Evolutionary conservation across 2,329 filamentous ascomycete species (phyloP).

Genomic region (Lecanicillium sp.): DNA sequence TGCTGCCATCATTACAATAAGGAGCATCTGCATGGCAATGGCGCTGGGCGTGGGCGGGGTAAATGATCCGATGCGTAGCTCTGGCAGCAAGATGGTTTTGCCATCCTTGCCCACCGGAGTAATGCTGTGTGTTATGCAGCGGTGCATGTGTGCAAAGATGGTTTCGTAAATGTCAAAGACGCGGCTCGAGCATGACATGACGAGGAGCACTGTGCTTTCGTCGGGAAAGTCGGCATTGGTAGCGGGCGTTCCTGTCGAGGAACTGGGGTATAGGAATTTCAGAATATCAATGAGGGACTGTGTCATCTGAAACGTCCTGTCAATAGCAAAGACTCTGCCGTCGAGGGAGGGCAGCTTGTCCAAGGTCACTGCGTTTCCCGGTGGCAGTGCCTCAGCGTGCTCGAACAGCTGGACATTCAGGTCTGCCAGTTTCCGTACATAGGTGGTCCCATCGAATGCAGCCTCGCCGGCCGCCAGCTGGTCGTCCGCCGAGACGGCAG

Average conservation of each 20-base stretch:
- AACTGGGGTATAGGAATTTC: neutral
- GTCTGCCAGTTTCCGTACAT: neutral
- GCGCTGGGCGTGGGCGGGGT: neutral
- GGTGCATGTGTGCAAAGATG: neutral
- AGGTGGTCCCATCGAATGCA: neutral
- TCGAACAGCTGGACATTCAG: neutral
- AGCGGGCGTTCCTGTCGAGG: neutral
- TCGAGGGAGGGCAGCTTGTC: neutral
- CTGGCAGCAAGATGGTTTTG: neutral
- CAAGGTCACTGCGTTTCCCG: neutral
- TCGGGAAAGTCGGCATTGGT: neutral
- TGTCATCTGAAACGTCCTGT: neutral
- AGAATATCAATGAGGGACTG: neutral
- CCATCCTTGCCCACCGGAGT: neutral
- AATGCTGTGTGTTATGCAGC: neutral
- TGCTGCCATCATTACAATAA: neutral
- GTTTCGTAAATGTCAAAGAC: neutral
- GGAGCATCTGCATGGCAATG: neutral
- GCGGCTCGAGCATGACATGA: neutral
- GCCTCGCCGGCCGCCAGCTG: neutral
- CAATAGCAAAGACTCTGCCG: conserved; percentile 1
- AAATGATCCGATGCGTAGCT: neutral
- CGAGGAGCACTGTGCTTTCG: neutral
- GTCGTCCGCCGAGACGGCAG: neutral
- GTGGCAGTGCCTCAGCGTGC: neutral